These are phyloP conservation scores for Lentinula boryana DNA, from an alignment of 768 basidiomycete genomes.

Conservation along the genomic window DNA sequence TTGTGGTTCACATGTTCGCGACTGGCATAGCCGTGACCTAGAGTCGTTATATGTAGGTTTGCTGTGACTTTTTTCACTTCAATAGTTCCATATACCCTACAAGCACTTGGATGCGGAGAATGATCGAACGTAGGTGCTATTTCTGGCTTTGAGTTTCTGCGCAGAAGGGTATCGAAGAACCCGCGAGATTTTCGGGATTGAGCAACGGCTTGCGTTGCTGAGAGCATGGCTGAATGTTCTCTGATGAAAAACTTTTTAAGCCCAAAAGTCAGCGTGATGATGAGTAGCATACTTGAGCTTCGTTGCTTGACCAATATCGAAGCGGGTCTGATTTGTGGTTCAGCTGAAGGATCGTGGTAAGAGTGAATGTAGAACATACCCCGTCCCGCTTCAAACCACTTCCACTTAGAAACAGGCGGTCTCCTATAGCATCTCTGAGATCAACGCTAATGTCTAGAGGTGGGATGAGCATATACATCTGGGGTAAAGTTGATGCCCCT, in stretches of 20 bases:
- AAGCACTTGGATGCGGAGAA: constrained; percentile 64
- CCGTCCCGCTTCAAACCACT: constrained; percentile 80
- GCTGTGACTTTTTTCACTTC: constrained; percentile 87
- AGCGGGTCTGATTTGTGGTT: constrained; percentile 47
- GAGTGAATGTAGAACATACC: constrained; percentile 31
- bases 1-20: constrained; percentile 82
- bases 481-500: constrained; percentile 25
- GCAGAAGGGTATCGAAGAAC: constrained; percentile 54
- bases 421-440: constrained; percentile 89
- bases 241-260: constrained; percentile 23
- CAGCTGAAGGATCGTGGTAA: neutral
- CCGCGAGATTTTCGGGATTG: constrained; percentile 76
- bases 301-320: constrained; percentile 79
- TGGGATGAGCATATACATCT: neutral
- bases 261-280: neutral
- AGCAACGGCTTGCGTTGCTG: constrained; percentile 61
- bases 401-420: constrained; percentile 75
- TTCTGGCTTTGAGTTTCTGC: constrained; percentile 29
- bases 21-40: constrained; percentile 92
- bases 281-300: constrained; percentile 44
- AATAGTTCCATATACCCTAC: constrained; percentile 81
- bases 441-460: constrained; percentile 76
- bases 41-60: constrained; percentile 90
- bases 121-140: constrained; percentile 77
- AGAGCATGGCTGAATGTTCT: constrained; percentile 60